These are phyloP conservation scores for Ammopiptanthus mongolicus DNA, from an alignment of 306 rosid species.

Conservation along the genomic window DNA sequence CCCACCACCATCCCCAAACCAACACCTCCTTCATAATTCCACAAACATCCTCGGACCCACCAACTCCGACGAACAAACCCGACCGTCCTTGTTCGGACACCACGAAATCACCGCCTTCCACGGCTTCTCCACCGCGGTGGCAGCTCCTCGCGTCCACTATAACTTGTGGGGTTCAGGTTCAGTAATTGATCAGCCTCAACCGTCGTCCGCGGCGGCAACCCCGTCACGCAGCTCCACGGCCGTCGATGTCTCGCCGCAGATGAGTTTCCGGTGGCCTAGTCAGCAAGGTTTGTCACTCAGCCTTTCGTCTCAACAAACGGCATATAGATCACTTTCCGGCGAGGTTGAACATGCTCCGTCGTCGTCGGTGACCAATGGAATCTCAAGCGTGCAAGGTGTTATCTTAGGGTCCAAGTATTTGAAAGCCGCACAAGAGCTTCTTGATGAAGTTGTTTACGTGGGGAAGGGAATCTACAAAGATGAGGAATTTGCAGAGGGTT, in stretches of 20 bases:
- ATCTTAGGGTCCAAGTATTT: conserved; percentile 56
- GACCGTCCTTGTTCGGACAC: too few relatives aligned
- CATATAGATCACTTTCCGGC: conserved; percentile 23
- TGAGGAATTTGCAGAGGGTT: neutral
- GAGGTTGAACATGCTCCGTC: conserved; percentile 22
- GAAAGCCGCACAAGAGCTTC: conserved; percentile 60
- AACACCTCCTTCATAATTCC: conserved; percentile 22
- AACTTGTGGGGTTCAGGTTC: conserved; percentile 35
- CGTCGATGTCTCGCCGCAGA: neutral
- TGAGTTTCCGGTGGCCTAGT: conserved; percentile 21
- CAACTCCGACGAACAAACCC: neutral
- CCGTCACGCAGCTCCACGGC: neutral
- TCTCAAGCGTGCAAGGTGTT: conserved; percentile 21
- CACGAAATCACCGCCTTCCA: conserved; percentile 25
- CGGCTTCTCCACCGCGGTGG: neutral
- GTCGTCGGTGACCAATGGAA: conserved; percentile 29
- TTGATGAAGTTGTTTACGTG: conserved; percentile 67
- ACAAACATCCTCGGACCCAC: neutral
- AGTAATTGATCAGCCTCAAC: neutral
- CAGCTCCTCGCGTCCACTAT: conserved; percentile 24
- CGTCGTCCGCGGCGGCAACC: neutral
- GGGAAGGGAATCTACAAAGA: conserved; percentile 34
- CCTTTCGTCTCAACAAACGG: conserved; percentile 40
- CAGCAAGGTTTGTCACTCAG: conserved; percentile 51
- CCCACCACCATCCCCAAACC: neutral